Evolutionary conservation across 2,329 filamentous ascomycete genomes (phyloP), one percentile per base, ranked within the genome.

Genomic region (Cucurbitaria berberidis): DNA sequence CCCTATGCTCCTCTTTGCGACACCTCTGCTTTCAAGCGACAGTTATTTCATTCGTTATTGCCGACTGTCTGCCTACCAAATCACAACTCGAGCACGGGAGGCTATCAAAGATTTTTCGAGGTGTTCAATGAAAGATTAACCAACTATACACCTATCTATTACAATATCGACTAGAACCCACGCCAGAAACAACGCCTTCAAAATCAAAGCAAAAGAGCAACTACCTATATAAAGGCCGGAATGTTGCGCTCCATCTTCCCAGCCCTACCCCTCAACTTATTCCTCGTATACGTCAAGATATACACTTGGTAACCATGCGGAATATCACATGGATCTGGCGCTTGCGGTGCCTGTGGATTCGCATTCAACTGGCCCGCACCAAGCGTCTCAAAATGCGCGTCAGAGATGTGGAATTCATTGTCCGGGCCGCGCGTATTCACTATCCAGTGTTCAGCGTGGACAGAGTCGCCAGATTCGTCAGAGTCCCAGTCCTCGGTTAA

Each of bases 251-350:
- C 53, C 41, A 46, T 13, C 35, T 49, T 48, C 15, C 24, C 26
- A 42, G 8, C 27, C 19, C n/a, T 15, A 13, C 45, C 45, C n/a
- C 9, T 26, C 45, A 49, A 36, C 40, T 24, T 35, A 15, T 44
- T 24, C 47, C 47, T 42, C 16, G 34, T 43, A 40, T 56, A 56
- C 30, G 53, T 56, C 32, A 56, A 21, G n/a, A 49, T 22, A 13
- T 46, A 21, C 3, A 52, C 53, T 21, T 49, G 48, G 29, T 49
- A 56, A 10, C 45, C 47, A 24, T 22, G 16, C 27, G 10, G 27
- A 4, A n/a, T 29, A 16, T 30, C 24, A 45, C 39, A 30, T 44
- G 36, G n/a, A n/a, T 22, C 44, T 43, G 1, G 4, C n/a, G 24
- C 45, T 5, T 5, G 3, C 16, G 48, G 42, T 5, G 19, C 16